These are phyloP conservation scores for Haplosporangium sp. DNA, from an alignment of 371 early-diverging fungal species.

Conservation along the genomic window DNA sequence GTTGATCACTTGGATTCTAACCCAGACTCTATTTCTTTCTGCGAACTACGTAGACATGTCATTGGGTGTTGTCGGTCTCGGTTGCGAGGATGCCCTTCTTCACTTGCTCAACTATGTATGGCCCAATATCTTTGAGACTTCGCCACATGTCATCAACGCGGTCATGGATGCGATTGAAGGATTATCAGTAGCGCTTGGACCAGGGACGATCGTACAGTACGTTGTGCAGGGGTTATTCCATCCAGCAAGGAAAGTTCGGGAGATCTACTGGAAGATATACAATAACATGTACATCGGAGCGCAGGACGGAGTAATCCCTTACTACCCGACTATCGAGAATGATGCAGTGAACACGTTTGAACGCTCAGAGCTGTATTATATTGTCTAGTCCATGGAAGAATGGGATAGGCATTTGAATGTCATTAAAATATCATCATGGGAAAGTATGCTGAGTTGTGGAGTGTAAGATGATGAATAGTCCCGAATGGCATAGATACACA, in stretches of 20 bases:
- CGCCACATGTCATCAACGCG: constrained; percentile 96
- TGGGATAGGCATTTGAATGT: background rate
- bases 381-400: constrained; percentile 22
- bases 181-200: constrained; percentile 90
- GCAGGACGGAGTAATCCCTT: constrained; percentile 94
- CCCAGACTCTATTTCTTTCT: background rate
- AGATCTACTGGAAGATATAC: constrained; percentile 98
- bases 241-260: constrained; percentile 95
- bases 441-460: too few species aligned
- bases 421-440: too few species aligned
- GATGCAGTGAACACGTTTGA: constrained; percentile 80
- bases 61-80: constrained; percentile 90
- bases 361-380: constrained; percentile 74
- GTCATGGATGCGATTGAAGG: constrained; percentile 98
- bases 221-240: constrained; percentile 94
- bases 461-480: too few species aligned
- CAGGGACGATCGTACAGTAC: constrained; percentile 87
- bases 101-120: constrained; percentile 97
- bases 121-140: constrained; percentile 98
- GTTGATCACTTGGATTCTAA: too few species aligned
- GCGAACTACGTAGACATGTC: constrained; percentile 74
- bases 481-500: too few species aligned
- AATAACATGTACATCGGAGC: constrained; percentile 92
- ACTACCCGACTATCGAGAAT: constrained; percentile 90
- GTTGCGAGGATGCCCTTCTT: constrained; percentile 92